Percentiles rank a stretch among this genome's conserved stretches.
phyloP scores from a whole-genome alignment of 345 rosid genomes.

The Euphorbia peplus region DNA sequence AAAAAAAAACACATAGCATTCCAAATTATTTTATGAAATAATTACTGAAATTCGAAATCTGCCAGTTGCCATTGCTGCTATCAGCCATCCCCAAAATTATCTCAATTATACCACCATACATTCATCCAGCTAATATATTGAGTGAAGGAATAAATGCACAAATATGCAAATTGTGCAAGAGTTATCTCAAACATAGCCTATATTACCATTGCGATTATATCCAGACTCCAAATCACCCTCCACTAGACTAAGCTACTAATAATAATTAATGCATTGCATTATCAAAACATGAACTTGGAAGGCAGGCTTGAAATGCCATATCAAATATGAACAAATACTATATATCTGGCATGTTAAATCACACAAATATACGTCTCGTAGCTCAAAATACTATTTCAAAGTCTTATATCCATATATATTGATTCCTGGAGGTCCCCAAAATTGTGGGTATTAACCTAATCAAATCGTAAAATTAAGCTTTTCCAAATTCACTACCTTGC shows the following conservation, averaged over 20 bases:
- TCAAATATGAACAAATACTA: background rate
- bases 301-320: background rate
- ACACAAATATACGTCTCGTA: background rate
- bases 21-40: too few relatives aligned
- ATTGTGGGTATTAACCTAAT: conserved; percentile 6
- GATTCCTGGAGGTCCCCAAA: conserved; percentile 5
- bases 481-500: conserved; percentile 43
- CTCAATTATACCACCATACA: too few relatives aligned
- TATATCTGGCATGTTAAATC: background rate
- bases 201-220: background rate
- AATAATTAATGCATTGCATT: background rate
- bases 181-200: too few relatives aligned
- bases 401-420: conserved; percentile 18
- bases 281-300: background rate
- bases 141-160: too few relatives aligned
- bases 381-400: background rate
- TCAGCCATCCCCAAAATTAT: too few relatives aligned
- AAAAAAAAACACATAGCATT: too few relatives aligned
- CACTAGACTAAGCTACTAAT: background rate
- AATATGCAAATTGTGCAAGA: too few relatives aligned
- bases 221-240: background rate
- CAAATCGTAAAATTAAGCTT: conserved; percentile 31
- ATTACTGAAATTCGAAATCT: too few relatives aligned
- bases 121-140: too few relatives aligned
- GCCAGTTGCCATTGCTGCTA: too few relatives aligned